Evolutionary conservation across 1,139 yeast species (phyloP), one percentile per base, ranked within the genome.

Genomic region (Yamadazyma oceani): DNA sequence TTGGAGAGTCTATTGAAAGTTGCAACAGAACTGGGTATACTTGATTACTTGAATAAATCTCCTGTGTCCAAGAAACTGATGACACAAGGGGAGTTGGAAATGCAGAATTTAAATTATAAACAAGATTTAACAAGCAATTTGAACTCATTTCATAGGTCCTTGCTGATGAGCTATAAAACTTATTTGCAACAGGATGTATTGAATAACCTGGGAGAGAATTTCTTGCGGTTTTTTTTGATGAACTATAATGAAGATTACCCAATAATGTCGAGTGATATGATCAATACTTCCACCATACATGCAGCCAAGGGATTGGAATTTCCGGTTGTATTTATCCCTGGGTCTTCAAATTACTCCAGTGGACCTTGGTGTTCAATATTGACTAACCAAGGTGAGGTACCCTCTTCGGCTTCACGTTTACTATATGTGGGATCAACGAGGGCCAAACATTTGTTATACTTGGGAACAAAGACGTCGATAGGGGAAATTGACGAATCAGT

Each of bases 241-340:
- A 70, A 68, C 26, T 77, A 76, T 53, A 62, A 63, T 42, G 80
- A 75, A 13, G 75, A 75, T 26, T 53, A 53, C 49, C 53, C 67
- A 44, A 33, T 54, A 34, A 31, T 51, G 38, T 44, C 63, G 13
- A 57, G 54, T 2, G 55, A 60, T 17, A 48, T 58, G 41, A 58
- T 80, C 6, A 78, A 75, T 37, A 50, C 80, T 2, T 78, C 85
- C 0, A 84, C 92, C 0, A 73, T 84, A 1, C 90, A 84, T 54
- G 69, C 85, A 1, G 80, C 89, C 1, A 84, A 83, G 49, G 90
- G 92, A 0, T 55, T 82, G 6, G 89, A 83, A 47, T 82, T 78
- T 50, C 88, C 89, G 0, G 66, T 82, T 11, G 88, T 82, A 1
- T 82, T 84, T 54, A 46, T 83, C 7, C 54, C 74, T 11, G 76